Evolutionary conservation across 2,329 filamentous ascomycete species (phyloP).

Genomic region (Stemphylium vesicarium): DNA sequence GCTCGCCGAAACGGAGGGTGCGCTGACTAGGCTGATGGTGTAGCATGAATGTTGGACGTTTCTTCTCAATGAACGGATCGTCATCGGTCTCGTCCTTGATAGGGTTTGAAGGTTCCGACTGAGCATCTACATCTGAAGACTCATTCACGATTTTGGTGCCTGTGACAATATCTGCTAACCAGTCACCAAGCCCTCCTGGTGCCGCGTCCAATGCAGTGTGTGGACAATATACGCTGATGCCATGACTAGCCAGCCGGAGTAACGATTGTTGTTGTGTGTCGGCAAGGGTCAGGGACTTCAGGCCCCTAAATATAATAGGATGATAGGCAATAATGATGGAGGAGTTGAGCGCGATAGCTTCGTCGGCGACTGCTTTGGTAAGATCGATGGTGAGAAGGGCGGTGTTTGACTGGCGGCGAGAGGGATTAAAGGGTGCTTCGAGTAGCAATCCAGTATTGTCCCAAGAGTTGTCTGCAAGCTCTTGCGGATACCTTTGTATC

Average conservation of each 20-base stretch:
- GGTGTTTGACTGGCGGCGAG: constrained; percentile 66
- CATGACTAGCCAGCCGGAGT: constrained; percentile 79
- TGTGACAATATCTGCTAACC: constrained; percentile 86
- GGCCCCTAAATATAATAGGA: constrained; percentile 91
- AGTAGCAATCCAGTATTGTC: constrained; percentile 91
- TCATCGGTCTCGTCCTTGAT: constrained; percentile 27
- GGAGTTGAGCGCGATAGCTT: constrained; percentile 78
- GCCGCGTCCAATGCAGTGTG: constrained; percentile 95
- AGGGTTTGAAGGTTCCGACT: constrained; percentile 10
- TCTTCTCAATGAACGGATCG: constrained; percentile 47
- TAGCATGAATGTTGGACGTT: constrained; percentile 53
- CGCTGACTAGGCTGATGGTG: constrained; percentile 58
- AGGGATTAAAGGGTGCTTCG: constrained; percentile 68
- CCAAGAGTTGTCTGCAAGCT: constrained; percentile 86
- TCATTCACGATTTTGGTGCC: constrained; percentile 52
- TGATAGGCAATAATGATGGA: constrained; percentile 91
- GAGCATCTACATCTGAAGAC: constrained; percentile 6
- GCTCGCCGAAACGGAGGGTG: constrained; percentile 43
- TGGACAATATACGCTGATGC: constrained; percentile 93
- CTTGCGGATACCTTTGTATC: constrained; percentile 77
- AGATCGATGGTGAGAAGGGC: constrained; percentile 88
- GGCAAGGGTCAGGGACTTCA: constrained; percentile 84
- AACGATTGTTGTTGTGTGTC: constrained; percentile 89
- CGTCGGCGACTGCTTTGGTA: constrained; percentile 84
- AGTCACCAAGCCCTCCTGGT: constrained; percentile 84